Base-by-base conservation (phyloP, 192 early-diverging fungal species). In the Coemansia sp. region DNA sequence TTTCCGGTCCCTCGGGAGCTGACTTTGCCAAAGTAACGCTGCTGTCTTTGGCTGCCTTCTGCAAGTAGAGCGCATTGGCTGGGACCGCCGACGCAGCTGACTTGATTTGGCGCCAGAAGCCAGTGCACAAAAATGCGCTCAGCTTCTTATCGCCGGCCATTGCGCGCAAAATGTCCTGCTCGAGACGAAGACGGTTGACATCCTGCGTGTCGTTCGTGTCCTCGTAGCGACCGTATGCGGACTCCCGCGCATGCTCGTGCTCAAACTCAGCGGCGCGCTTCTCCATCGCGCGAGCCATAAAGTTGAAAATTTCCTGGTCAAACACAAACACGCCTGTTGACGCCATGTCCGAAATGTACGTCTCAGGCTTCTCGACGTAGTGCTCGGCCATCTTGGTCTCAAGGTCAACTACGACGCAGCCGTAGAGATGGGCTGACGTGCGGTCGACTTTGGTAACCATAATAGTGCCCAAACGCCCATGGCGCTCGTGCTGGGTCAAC, bases 281-380 rank as follows among this genome's bases (percentile, higher is more conserved):
- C 48, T 88, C 86, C 57, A 95, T 83, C 2, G 91, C 92, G 62
- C 87, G 81, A 29, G 83, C 86, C 83, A 99, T 92, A 54, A 91
- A 89, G 65, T 79, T 76, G 78, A 99, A 96, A 52, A 99, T 89
- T 45, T 90, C 86, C 66, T 84, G 84, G 73, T 92, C 87, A 84
- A 99, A 97, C 51, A 99, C 78, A 75, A 95, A 96, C 39, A 98
- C 91, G 65, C 97, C 97, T 58, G 93, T 94, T 15, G 93, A 95
- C 65, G 94, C 95, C 75, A 93, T 67, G 78, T 99, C 91, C 49
- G 94, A 96, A 57, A 99, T 85, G 75, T 94, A 96, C 0, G 92
- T 88, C 72, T 97, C 93, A 12, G 97, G 97, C 84, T 99, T 99
- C 75, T 99, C 95, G 25, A 97, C 97, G 70, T 97, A 99, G 79